Percentiles rank a stretch among this genome's conserved stretches.
phyloP scores from a whole-genome alignment of 2,329 filamentous ascomycete species.

The Penicillium concentricum region DNA sequence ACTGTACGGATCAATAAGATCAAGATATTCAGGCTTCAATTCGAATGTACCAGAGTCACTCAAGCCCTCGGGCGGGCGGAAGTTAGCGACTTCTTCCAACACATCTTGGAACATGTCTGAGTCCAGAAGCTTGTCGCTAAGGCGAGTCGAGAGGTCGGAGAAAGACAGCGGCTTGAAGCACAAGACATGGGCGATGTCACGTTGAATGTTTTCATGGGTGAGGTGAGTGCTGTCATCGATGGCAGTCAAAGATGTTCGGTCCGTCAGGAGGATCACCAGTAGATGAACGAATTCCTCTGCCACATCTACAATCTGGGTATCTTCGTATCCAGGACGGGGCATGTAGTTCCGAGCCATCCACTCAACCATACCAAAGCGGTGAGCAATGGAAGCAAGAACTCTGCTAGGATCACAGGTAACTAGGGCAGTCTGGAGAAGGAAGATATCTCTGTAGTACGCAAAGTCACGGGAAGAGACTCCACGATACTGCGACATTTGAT shows the following conservation, averaged over 20 bases:
- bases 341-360: constrained; percentile 86
- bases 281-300: constrained; percentile 95
- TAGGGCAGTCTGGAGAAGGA: constrained; percentile 86
- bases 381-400: constrained; percentile 83
- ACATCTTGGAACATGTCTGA: constrained; percentile 83
- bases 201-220: constrained; percentile 70
- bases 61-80: constrained; percentile 84
- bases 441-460: constrained; percentile 90
- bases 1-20: constrained; percentile 91
- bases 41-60: constrained; percentile 94
- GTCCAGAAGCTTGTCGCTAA: constrained; percentile 87
- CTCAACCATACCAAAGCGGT: constrained; percentile 81
- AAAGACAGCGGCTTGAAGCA: constrained; percentile 97
- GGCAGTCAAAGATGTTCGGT: constrained; percentile 69
- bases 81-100: constrained; percentile 82
- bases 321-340: constrained; percentile 73
- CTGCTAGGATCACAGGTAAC: constrained; percentile 80
- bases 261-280: constrained; percentile 84
- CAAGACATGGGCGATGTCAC: constrained; percentile 88
- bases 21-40: constrained; percentile 79
- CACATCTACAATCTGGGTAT: constrained; percentile 83
- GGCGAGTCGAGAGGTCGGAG: constrained; percentile 80
- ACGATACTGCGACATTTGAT: constrained; percentile 91
- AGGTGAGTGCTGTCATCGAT: constrained; percentile 46
- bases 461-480: constrained; percentile 87